Conservation (phyloP, 495 filamentous ascomycete species). For the Aspergillus conjunctus region DNA sequence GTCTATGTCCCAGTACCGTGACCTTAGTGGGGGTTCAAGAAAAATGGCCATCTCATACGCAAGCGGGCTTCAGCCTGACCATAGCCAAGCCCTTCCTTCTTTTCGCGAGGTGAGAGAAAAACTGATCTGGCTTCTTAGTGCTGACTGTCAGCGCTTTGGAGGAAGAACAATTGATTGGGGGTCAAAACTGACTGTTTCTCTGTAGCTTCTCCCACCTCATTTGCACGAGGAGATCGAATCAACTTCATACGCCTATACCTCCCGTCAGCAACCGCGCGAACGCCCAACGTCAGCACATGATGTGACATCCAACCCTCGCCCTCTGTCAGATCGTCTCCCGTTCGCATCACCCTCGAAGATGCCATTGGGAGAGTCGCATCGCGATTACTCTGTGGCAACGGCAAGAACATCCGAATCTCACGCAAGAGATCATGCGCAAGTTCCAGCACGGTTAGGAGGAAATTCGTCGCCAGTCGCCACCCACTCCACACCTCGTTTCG, state of each 20-base stretch:
- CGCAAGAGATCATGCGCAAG: conserved; percentile 20
- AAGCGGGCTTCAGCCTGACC: conserved; percentile 39
- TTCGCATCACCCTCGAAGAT: conserved; percentile 27
- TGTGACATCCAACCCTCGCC: conserved; percentile 34
- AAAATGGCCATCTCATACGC: conserved; percentile 51
- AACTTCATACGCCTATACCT: conserved; percentile 38
- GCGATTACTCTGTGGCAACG: conserved; percentile 34
- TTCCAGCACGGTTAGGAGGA: conserved; percentile 14
- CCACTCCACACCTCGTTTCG: conserved; percentile 21
- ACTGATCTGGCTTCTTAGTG: conserved; percentile 7
- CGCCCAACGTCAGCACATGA: conserved; percentile 41
- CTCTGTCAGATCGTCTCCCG: conserved; percentile 29
- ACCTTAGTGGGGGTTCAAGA: conserved; percentile 40
- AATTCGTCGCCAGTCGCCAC: conserved; percentile 21
- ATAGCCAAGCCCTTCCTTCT: conserved; percentile 46
- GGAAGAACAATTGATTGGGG: background rate
- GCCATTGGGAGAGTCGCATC: conserved; percentile 29
- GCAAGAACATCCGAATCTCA: conserved; percentile 15
- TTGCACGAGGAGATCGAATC: conserved; percentile 53
- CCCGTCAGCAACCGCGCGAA: conserved; percentile 37
- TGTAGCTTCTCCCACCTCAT: conserved; percentile 48
- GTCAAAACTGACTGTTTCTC: conserved; percentile 15
- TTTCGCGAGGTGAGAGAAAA: conserved; percentile 47
- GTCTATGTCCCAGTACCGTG: conserved; percentile 47
- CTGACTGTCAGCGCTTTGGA: conserved; percentile 11